Percentiles rank a stretch among this genome's conserved stretches.
These are phyloP conservation scores for Eimeria acervulina DNA, from an alignment of 169 alveolate genomes.

Conservation along the genomic window DNA sequence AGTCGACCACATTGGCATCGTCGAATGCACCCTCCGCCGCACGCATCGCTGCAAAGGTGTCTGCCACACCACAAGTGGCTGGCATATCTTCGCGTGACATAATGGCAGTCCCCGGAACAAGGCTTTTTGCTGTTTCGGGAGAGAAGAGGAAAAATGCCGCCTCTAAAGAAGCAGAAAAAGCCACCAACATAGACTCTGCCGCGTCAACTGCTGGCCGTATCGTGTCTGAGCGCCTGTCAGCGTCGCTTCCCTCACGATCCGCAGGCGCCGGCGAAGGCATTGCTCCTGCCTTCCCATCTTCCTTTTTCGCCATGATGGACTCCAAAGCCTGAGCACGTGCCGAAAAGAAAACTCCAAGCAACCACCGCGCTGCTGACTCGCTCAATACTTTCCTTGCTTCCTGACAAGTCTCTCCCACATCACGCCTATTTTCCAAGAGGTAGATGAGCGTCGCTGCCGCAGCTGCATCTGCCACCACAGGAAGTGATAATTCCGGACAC, in stretches of 20 bases:
- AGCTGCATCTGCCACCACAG: constrained; percentile 49
- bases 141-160: constrained; percentile 19
- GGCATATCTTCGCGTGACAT: not conserved
- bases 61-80: not conserved
- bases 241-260: not conserved
- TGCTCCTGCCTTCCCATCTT: not conserved
- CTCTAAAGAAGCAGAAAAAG: constrained; percentile 64
- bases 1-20: not conserved
- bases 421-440: constrained; percentile 36
- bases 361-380: constrained; percentile 54
- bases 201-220: constrained; percentile 44
- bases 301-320: not conserved
- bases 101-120: not conserved
- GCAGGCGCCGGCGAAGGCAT: not conserved
- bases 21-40: constrained; percentile 56
- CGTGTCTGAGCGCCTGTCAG: not conserved
- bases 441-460: constrained; percentile 63
- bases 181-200: constrained; percentile 39
- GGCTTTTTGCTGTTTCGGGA: constrained; percentile 1
- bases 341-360: constrained; percentile 39
- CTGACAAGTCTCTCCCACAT: not conserved
- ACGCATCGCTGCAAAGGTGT: constrained; percentile 39
- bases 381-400: not conserved
- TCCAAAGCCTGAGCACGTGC: constrained; percentile 62
- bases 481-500: constrained; percentile 15